Percentiles rank a stretch among this genome's conserved stretches.
phyloP scores from a whole-genome alignment of 306 rosid species.

The Dicorynia guianensis region DNA sequence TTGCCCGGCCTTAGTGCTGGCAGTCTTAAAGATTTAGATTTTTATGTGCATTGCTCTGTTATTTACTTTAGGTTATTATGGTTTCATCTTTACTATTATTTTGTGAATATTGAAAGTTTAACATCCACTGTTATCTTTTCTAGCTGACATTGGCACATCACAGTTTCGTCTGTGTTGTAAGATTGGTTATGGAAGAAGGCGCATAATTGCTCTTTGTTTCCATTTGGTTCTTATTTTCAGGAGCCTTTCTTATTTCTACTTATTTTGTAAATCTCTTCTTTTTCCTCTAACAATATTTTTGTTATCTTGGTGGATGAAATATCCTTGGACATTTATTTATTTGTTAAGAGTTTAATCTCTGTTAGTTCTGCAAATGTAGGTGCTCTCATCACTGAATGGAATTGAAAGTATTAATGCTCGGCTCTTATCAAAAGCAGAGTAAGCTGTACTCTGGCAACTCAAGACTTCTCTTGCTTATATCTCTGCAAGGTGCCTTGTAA shows the following conservation, averaged over 20 bases:
- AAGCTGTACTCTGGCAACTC: constrained; percentile 47
- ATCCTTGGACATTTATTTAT: neutral
- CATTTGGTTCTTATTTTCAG: no score
- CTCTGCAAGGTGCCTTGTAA: neutral
- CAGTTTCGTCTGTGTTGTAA: neutral
- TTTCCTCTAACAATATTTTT: neutral
- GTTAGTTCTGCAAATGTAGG: constrained; percentile 54
- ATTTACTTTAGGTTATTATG: neutral
- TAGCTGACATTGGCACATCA: neutral
- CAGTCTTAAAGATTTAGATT: constrained; percentile 12
- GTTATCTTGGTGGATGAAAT: neutral
- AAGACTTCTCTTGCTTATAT: constrained; percentile 27
- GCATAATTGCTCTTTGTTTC: neutral
- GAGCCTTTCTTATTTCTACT: no score
- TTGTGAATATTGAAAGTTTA: neutral
- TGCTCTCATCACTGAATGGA: constrained; percentile 75
- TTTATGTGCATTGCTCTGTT: constrained; percentile 13
- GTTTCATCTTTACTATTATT: neutral
- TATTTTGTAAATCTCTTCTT: no score
- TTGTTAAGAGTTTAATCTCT: neutral
- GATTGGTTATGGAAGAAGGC: neutral
- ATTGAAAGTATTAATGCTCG: constrained; percentile 67
- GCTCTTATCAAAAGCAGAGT: constrained; percentile 81
- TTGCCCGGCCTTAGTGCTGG: constrained; percentile 2
- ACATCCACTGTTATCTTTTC: neutral